Evolutionary conservation across 139 green algal species (phyloP).

Genomic region (Chlorella sp.): DNA sequence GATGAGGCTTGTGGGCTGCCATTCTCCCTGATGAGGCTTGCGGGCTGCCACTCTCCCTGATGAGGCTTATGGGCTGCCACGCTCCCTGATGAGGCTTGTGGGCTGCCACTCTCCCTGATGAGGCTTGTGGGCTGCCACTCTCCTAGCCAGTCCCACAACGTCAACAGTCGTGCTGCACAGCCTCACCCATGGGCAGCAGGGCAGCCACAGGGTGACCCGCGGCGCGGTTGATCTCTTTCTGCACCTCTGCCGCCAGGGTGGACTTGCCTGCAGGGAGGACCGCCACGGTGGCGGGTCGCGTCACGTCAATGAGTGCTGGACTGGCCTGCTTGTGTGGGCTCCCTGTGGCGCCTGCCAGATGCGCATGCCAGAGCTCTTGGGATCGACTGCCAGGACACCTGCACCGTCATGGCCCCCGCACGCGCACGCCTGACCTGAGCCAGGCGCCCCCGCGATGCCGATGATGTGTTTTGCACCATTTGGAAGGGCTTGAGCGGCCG

Average conservation of each 20-base stretch:
- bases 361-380: no score
- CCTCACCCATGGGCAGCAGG: constrained; percentile 23
- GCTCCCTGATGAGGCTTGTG: neutral
- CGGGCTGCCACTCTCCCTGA: neutral
- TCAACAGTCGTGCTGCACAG: no score
- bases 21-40: neutral
- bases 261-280: constrained; percentile 49
- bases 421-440: constrained; percentile 12
- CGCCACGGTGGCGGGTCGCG: neutral
- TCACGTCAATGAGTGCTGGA: no score
- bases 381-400: no score
- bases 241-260: constrained; percentile 56
- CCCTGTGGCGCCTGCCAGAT: no score
- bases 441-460: constrained; percentile 72
- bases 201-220: constrained; percentile 3
- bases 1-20: neutral
- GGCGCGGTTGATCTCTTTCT: constrained; percentile 34
- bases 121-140: no score
- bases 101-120: neutral
- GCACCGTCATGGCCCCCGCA: no score
- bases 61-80: no score
- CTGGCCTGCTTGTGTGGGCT: no score
- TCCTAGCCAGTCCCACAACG: no score
- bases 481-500: neutral
- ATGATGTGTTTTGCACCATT: constrained; percentile 40